phyloP scores from a whole-genome alignment of 2,329 filamentous ascomycete species.

The Penicillium freii region DNA sequence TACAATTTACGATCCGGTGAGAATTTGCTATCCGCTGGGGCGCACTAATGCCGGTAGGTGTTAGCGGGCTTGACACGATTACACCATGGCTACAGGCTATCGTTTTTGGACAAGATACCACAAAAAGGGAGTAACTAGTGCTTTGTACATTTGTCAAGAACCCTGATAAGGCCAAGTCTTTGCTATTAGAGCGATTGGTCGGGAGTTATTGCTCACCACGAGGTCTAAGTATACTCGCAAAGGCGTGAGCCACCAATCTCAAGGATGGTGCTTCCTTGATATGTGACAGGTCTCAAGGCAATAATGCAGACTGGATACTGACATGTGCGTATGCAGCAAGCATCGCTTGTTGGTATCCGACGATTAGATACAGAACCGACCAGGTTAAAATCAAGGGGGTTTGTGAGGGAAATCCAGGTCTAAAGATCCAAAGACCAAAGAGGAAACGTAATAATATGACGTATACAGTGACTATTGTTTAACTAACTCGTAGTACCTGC shows the following conservation, averaged over 20 bases:
- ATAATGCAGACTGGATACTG: neutral
- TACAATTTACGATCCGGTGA: no score
- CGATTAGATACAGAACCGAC: neutral
- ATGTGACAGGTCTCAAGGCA: neutral
- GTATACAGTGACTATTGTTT: neutral
- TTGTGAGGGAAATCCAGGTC: neutral
- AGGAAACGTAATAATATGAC: neutral
- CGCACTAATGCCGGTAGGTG: no score
- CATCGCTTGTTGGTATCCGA: neutral
- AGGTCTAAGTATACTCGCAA: neutral
- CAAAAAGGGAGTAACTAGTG: no score
- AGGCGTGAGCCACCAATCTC: neutral
- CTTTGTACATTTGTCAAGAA: neutral
- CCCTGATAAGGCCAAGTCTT: neutral
- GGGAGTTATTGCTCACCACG: neutral
- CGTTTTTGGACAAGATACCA: neutral
- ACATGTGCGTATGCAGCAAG: neutral
- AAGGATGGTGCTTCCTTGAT: neutral
- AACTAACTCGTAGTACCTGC: neutral
- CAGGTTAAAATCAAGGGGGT: neutral
- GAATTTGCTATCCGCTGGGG: no score
- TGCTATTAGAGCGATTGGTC: no score
- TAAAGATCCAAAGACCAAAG: neutral
- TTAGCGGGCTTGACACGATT: no score
- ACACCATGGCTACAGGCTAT: no score